Evolutionary conservation across 208 protist genomes (phyloP).

Genomic region (Trypanosoma scelopori): DNA sequence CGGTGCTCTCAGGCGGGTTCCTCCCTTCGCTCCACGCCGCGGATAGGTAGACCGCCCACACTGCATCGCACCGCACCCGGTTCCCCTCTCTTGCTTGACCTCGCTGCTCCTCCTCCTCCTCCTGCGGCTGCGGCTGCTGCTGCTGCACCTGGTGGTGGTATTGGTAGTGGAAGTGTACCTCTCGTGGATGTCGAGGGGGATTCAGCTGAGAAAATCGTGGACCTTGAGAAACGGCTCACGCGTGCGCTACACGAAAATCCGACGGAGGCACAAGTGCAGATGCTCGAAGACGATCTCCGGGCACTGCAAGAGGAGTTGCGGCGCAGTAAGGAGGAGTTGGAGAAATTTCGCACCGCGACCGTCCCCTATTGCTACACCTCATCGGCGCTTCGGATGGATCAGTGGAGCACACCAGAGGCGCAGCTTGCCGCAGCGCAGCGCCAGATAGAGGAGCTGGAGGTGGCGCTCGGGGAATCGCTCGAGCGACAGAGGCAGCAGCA

Average conservation of each 20-base stretch:
- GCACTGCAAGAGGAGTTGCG: constrained; percentile 18
- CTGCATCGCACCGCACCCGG: background rate
- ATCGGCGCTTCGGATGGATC: constrained; percentile 10
- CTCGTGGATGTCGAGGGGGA: background rate
- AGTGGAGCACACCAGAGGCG: constrained; percentile 1
- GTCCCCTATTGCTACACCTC: constrained; percentile 18
- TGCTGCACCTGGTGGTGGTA: too few species aligned
- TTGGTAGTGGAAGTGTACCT: background rate
- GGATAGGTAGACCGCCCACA: background rate
- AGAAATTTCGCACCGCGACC: constrained; percentile 12
- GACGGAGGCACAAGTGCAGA: constrained; percentile 19
- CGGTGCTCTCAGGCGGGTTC: background rate
- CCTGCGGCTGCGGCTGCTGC: too few species aligned
- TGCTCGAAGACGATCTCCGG: constrained; percentile 23
- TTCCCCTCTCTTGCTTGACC: too few species aligned
- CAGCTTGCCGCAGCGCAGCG: constrained; percentile 29
- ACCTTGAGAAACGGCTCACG: constrained; percentile 5
- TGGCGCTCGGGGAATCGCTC: constrained; percentile 10
- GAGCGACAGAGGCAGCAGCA: background rate
- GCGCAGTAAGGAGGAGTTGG: constrained; percentile 15
- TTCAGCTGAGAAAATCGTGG: background rate
- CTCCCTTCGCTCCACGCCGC: background rate
- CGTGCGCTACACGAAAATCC: constrained; percentile 22
- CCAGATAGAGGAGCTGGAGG: constrained; percentile 22
- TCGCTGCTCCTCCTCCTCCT: too few species aligned